Evolutionary conservation across 2,329 filamentous ascomycete genomes (phyloP).

Genomic region (Cladobotryum protrusum): DNA sequence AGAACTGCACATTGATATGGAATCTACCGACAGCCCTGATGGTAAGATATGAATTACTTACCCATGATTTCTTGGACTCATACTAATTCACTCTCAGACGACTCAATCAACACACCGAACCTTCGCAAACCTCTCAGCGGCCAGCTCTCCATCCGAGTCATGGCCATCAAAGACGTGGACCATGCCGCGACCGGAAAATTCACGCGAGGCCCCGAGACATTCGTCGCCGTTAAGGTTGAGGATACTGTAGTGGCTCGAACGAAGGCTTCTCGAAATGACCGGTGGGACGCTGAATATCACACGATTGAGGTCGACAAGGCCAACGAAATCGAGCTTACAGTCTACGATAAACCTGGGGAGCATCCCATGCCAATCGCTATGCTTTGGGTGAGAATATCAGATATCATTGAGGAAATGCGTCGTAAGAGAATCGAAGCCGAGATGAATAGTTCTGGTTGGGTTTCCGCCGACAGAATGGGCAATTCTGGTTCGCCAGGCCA

Average conservation of each 20-base stretch:
- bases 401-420: conserved; percentile 95
- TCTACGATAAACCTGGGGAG: conserved; percentile 92
- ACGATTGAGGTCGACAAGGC: conserved; percentile 95
- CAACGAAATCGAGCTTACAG: conserved; percentile 95
- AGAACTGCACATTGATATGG: conserved; percentile 91
- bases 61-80: neutral
- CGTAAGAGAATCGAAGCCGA: conserved; percentile 96
- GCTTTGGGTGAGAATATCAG: conserved; percentile 93
- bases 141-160: conserved; percentile 77
- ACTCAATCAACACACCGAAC: conserved; percentile 92
- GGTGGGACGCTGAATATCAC: conserved; percentile 87
- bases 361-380: conserved; percentile 89
- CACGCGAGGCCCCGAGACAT: conserved; percentile 86
- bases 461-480: conserved; percentile 92
- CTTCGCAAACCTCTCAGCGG: conserved; percentile 93
- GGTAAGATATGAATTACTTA: conserved; percentile 54
- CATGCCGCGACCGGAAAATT: conserved; percentile 82
- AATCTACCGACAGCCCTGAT: conserved; percentile 69
- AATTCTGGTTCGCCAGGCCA: conserved; percentile 45
- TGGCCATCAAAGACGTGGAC: conserved; percentile 89
- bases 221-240: conserved; percentile 94
- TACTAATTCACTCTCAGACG: conserved; percentile 53
- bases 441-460: conserved; percentile 91
- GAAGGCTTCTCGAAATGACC: conserved; percentile 75
- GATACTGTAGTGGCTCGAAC: conserved; percentile 87